Evolutionary conservation across 2,329 filamentous ascomycete genomes (phyloP).

Genomic region (Metarhizium brunneum): DNA sequence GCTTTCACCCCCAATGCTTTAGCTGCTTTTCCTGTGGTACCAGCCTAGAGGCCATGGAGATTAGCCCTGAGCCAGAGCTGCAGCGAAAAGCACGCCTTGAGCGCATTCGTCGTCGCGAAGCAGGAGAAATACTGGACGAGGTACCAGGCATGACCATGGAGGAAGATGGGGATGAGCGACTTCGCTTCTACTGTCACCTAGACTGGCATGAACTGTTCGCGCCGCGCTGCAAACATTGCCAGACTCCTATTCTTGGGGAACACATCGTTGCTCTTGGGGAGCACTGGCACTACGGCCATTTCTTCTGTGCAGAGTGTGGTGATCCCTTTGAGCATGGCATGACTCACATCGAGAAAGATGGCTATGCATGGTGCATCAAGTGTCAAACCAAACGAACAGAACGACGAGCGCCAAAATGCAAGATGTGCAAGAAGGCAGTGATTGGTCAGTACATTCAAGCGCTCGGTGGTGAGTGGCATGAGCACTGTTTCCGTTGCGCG

Average conservation of each 20-base stretch:
- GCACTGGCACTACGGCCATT: constrained; percentile 97
- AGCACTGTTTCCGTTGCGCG: constrained; percentile 78
- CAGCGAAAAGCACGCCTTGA: constrained; percentile 63
- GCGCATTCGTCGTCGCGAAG: constrained; percentile 55
- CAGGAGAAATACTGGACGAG: constrained; percentile 51
- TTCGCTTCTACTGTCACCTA: constrained; percentile 94
- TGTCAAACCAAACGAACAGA: constrained; percentile 92
- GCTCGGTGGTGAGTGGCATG: constrained; percentile 88
- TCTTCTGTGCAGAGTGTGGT: constrained; percentile 97
- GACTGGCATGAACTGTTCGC: constrained; percentile 95
- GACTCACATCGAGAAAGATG: constrained; percentile 84
- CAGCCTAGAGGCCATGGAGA: constrained; percentile 86
- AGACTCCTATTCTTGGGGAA: constrained; percentile 91
- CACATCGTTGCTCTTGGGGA: constrained; percentile 86
- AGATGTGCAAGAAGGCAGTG: constrained; percentile 73
- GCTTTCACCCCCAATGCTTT: constrained; percentile 93
- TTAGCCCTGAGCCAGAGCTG: constrained; percentile 80
- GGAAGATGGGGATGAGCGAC: constrained; percentile 62
- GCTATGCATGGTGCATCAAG: constrained; percentile 90
- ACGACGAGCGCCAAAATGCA: constrained; percentile 78
- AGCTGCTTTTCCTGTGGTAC: constrained; percentile 81
- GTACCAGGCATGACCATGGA: constrained; percentile 53
- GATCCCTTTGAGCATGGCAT: constrained; percentile 74
- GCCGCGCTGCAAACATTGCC: constrained; percentile 90
- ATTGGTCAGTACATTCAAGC: constrained; percentile 86